Evolutionary conservation across 768 basidiomycete genomes (phyloP).

Genomic region (Rhodotorula sphaerocarpa): DNA sequence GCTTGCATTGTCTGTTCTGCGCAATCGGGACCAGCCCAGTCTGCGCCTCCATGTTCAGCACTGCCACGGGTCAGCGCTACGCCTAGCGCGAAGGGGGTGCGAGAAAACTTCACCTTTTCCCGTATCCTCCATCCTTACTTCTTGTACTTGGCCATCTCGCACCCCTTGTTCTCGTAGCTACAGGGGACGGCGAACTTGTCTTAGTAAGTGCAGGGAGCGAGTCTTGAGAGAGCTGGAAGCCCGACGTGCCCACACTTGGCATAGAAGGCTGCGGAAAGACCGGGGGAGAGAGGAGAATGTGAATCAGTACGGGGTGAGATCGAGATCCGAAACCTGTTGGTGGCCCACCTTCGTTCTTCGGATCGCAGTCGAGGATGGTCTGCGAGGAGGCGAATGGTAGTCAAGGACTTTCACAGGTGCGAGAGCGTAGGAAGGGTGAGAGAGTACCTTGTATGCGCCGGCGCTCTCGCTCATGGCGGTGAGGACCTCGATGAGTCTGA

Average conservation of each 20-base stretch:
- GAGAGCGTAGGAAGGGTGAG: neutral
- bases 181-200: no score
- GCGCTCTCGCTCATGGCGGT: slow-evolving; percentile 69
- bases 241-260: slow-evolving; percentile 74
- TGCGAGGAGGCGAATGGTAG: no score
- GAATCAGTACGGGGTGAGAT: neutral
- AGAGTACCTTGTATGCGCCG: slow-evolving; percentile 70
- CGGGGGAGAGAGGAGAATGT: slow-evolving; percentile 45
- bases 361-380: slow-evolving; percentile 91
- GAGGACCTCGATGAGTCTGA: slow-evolving; percentile 76
- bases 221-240: neutral
- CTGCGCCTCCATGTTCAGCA: no score
- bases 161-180: slow-evolving; percentile 66
- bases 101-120: no score
- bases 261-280: slow-evolving; percentile 94
- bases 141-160: slow-evolving; percentile 64
- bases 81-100: no score
- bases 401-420: neutral
- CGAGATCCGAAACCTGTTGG: slow-evolving; percentile 3
- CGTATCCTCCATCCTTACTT: no score
- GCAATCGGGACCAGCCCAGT: neutral
- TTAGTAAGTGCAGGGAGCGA: no score
- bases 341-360: slow-evolving; percentile 78
- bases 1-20: no score
- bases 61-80: no score